Conservation (phyloP, 345 rosid genomes). For the Eucalyptus cladocalyx region DNA sequence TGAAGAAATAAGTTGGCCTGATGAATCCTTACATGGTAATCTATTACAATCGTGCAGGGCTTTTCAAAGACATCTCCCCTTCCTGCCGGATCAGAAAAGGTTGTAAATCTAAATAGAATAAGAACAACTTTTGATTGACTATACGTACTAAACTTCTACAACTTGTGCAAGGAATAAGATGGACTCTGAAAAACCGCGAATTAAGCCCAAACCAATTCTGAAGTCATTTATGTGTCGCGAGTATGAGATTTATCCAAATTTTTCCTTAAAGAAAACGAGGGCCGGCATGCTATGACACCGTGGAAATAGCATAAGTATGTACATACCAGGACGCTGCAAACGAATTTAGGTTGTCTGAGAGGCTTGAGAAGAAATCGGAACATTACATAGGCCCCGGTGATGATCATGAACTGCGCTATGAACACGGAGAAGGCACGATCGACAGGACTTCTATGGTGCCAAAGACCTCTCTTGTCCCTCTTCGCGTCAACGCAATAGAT, state of each 20-base stretch:
- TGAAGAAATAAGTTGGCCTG: not conserved
- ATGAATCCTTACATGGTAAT: not conserved
- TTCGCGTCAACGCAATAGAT: not conserved
- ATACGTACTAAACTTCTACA: not conserved
- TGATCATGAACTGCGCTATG: not conserved
- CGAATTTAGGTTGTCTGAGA: not conserved
- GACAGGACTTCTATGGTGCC: not conserved
- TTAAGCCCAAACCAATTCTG: not conserved
- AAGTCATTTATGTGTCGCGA: not conserved
- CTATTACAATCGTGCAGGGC: not conserved
- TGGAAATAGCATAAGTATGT: not conserved
- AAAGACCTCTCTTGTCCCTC: not conserved
- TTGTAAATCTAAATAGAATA: not conserved
- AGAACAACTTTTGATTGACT: not conserved
- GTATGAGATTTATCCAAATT: not conserved
- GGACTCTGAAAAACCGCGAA: not conserved
- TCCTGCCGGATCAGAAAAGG: not conserved
- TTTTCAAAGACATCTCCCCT: not conserved
- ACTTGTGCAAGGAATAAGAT: not conserved
- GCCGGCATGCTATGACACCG: not conserved
- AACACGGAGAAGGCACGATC: not conserved
- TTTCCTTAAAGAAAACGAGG: not conserved
- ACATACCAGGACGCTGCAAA: conserved; percentile 12
- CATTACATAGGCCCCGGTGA: not conserved
- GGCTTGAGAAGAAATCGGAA: conserved; percentile 2